These are phyloP conservation scores for Coemansia sp. DNA, from an alignment of 192 early-diverging fungal species.

Conservation along the genomic window DNA sequence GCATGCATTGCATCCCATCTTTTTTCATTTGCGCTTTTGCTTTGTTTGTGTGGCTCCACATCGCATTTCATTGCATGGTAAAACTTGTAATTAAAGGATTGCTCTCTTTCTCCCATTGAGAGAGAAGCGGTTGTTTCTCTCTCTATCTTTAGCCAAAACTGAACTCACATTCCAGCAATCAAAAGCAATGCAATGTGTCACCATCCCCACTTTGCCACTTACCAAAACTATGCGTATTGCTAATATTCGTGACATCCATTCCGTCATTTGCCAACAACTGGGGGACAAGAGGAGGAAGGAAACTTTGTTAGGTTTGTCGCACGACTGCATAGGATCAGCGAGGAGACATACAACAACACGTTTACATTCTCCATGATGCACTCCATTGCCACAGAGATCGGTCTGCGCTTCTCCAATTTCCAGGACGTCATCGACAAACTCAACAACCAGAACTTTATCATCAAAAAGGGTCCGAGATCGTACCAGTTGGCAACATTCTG, in stretches of 20 bases:
- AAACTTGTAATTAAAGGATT: neutral
- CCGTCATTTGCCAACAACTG: neutral
- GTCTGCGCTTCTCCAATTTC: slow-evolving; percentile 60
- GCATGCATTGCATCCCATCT: too few species aligned
- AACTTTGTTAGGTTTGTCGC: slow-evolving; percentile 57
- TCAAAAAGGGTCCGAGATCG: slow-evolving; percentile 66
- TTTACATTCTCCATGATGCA: slow-evolving; percentile 69
- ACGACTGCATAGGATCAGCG: slow-evolving; percentile 59
- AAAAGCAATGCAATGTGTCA: too few species aligned
- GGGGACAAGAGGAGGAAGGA: too few species aligned
- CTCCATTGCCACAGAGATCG: slow-evolving; percentile 57
- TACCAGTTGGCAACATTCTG: slow-evolving; percentile 61
- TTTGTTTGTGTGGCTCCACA: too few species aligned
- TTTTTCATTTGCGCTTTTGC: neutral
- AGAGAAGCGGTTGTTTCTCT: too few species aligned
- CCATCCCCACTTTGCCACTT: neutral
- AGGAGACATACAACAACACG: slow-evolving; percentile 62
- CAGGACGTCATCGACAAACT: slow-evolving; percentile 66
- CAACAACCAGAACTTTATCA: slow-evolving; percentile 72
- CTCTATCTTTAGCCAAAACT: too few species aligned
- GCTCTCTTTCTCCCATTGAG: neutral
- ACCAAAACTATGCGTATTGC: too few species aligned
- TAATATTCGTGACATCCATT: neutral
- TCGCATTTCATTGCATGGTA: neutral
- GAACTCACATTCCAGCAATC: too few species aligned